Evolutionary conservation across 169 alveolate genomes (phyloP), one percentile per base, ranked within the genome.

Genomic region (Eimeria acervulina): DNA sequence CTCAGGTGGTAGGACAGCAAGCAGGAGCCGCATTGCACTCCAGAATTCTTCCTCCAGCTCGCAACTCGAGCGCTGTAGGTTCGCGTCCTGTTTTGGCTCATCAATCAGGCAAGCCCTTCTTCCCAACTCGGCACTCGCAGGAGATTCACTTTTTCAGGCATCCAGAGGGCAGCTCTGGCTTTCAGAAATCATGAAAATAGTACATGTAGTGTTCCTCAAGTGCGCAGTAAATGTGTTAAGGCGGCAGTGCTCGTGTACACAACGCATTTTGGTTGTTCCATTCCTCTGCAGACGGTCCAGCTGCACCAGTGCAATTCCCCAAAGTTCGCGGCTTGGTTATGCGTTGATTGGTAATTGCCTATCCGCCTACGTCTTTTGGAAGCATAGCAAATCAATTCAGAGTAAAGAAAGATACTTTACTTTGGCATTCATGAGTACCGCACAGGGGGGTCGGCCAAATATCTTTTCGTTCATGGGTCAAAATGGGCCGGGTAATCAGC

Each of bases 291-390:
- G 92, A 84, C 55, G 51, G 28, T 31, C 1, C 52, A 33, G 55
- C 74, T n/a, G 59, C 92, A 84, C 92, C 33, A 19, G 92, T 12
- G 52, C 92, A 84, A 42, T 84, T 84, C 74, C 92, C 92, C 52
- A 84, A 84, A 19, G 92, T 59, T 51, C 92, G 92, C 33, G 92
- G 92, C 44, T 59, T 84, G 76, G 92, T 84, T 59, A 84, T 84
- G 92, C 92, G 74, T 52, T 84, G 92, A 84, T n/a, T 33, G 36
- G 38, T 47, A n/a, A 2, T 23, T 40, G 42, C 38, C 68, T 5
- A 26, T 26, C 26, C 23, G 7, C 38, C 44, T 2, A 17, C 52
- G 51, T 72, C 5, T 5, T 19, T 72, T 72, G 15, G 8, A 33
- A 15, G 83, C 36, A 21, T 36, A 51, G 36, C 52, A 36, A 12